Base-by-base conservation (phyloP, 257 asterid genomes). In the Thymus quinquecostatus region DNA sequence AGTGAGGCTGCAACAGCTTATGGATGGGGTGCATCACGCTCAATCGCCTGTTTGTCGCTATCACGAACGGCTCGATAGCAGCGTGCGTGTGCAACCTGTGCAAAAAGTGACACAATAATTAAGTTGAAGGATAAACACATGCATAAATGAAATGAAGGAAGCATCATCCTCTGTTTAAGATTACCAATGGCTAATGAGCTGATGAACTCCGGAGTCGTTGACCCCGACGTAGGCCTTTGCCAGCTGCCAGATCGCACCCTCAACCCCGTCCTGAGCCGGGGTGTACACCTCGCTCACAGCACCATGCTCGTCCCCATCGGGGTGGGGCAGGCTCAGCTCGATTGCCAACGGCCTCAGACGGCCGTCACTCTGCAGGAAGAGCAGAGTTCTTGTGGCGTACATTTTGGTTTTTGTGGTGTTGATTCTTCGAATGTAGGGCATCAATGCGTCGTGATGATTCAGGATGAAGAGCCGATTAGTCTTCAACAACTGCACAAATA, bases 381-480 rank as follows among this genome's bases (percentile, higher is more conserved):
- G 21, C 21, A 21, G 21, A 21, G 21, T 21, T 21, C 91, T 82
- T 45, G 88, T 57, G 1, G 93, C 90, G 13, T 87, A 87, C 3
- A 70, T 83, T 40, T 81, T 81, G 8, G 90, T 77, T 1, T 77
- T 70, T n/a, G 90, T 87, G 29, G 82, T 29, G 74, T 87, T 87
- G 73, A 87, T 81, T 50, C 85, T 78, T 63, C 88, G 79, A 38
- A 87, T 32, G 14, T 75, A 87, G 4, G 87, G 87, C 86, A 85
- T 83, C 2, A 87, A 65, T 2, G 86, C 54, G 84, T 87, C 93
- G 29, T 87, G 94, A 51, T 87, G 90, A 54, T 87, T 66, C 78
- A 87, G 61, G 58, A 87, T 81, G 78, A 75, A 85, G 1, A 87
- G 33, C 49, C 77, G 56, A 49, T 79, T 79, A 1, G 41, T 48